phyloP scores from a whole-genome alignment of 2,329 filamentous ascomycete species.

The Cladorrhinum sp. region DNA sequence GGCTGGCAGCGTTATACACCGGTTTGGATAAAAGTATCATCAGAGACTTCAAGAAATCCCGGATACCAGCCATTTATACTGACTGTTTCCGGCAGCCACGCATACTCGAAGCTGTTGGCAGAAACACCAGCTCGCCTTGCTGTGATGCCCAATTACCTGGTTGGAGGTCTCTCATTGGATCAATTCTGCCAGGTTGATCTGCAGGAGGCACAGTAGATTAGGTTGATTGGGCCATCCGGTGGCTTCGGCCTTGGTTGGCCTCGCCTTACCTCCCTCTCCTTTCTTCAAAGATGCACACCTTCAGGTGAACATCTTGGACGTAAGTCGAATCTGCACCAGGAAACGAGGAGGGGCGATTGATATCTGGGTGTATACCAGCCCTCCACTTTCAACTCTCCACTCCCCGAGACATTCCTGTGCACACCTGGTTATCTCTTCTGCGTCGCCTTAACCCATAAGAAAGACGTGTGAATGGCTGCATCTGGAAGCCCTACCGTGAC shows the following conservation, averaged over 20 bases:
- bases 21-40: background rate
- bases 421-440: too few species aligned
- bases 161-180: background rate
- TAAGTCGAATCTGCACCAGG: too few species aligned
- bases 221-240: background rate
- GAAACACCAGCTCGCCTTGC: background rate
- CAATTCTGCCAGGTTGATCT: background rate
- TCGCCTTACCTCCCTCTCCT: background rate
- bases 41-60: background rate
- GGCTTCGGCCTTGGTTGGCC: background rate
- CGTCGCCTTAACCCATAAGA: too few species aligned
- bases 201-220: background rate
- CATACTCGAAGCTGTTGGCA: background rate
- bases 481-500: background rate
- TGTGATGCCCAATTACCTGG: background rate
- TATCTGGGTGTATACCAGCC: too few species aligned
- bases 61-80: background rate
- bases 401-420: too few species aligned
- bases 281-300: too few species aligned
- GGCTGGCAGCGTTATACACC: background rate
- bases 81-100: background rate
- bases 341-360: too few species aligned
- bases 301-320: too few species aligned
- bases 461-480: background rate
- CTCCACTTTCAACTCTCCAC: too few species aligned